Conservation (phyloP, 495 filamentous ascomycete genomes). For the Cercophora sp. region DNA sequence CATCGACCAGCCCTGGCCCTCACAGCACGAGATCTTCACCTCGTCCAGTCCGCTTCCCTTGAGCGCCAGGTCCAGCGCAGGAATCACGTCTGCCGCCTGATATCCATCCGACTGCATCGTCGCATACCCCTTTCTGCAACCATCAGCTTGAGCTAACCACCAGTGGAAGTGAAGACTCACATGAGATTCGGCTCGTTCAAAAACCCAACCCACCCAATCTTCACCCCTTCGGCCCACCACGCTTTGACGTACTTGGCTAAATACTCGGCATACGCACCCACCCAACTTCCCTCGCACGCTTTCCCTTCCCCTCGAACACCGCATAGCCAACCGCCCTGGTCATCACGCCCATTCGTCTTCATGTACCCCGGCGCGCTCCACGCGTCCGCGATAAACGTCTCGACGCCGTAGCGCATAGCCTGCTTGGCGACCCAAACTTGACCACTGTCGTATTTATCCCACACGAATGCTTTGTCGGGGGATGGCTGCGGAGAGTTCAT, state of each 20-base stretch:
- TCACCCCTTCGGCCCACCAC: slow-evolving; percentile 43
- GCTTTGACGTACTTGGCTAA: slow-evolving; percentile 50
- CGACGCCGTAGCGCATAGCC: slow-evolving; percentile 43
- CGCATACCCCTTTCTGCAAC: slow-evolving; percentile 40
- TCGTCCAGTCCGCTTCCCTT: slow-evolving; percentile 29
- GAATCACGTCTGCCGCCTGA: slow-evolving; percentile 47
- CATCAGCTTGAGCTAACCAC: not conserved
- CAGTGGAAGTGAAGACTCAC: slow-evolving; percentile 15
- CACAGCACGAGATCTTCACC: slow-evolving; percentile 48
- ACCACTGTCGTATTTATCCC: slow-evolving; percentile 50
- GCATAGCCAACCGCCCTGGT: slow-evolving; percentile 46
- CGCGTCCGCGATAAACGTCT: slow-evolving; percentile 49
- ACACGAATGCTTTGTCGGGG: slow-evolving; percentile 38
- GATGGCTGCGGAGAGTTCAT: slow-evolving; percentile 46
- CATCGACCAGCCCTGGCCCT: slow-evolving; percentile 47
- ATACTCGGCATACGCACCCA: slow-evolving; percentile 53
- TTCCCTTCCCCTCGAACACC: slow-evolving; percentile 34
- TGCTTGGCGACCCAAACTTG: slow-evolving; percentile 52
- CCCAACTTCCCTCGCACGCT: slow-evolving; percentile 46
- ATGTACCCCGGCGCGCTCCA: slow-evolving; percentile 56
- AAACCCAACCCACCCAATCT: slow-evolving; percentile 49
- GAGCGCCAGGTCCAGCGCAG: slow-evolving; percentile 39
- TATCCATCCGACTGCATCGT: slow-evolving; percentile 45
- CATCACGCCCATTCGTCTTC: slow-evolving; percentile 49
- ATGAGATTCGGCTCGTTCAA: slow-evolving; percentile 55